Evolutionary conservation across 257 asterid genomes (phyloP), one percentile per base, ranked within the genome.

Genomic region (Perilla frutescens): DNA sequence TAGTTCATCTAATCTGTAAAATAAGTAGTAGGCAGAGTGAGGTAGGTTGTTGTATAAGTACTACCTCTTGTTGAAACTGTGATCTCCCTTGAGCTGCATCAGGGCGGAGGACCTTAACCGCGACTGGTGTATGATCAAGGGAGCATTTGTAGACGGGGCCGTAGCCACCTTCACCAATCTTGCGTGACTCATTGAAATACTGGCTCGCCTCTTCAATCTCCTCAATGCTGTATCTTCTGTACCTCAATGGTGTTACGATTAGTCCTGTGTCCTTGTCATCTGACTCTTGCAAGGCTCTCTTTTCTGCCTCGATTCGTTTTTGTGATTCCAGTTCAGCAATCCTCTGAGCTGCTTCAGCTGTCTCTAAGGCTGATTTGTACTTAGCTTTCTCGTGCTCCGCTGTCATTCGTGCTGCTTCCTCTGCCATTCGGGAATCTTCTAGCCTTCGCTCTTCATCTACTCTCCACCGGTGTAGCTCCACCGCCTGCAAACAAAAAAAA

Each of bases 141-240:
- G 65, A 67, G 50, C 98, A 90, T 84, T 84, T 93, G 61, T 59
- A 93, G 49, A 93, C 98, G 6, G 98, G 98, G 51, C 98, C 98
- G 66, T 93, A 93, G 20, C 98, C 97, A 4, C 98, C 98, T 83
- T 93, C 98, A 3, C 98, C 98, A 68, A 93, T 85, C 76, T 93
- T 93, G 68, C 85, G 80, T 1, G 87, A 82, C 5, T 71, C 81
- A 4, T 64, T 4, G 72, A 93, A 88, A 72, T 11, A 77, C 5
- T 84, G 89, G 0, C 96, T 93, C 2, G 97, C 96, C 55, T 77
- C 84, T 65, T 93, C 96, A 5, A 93, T 91, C 64, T 91, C 96
- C 37, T 91, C 96, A 54, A 91, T 89, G 54, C 74, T 48, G 76
- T 93, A 93, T 79, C 79, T 84, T 73, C 97, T 83, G 66, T 89